A percentile compares a stretch with the other conserved stretches of the same genome.
phyloP scores from a whole-genome alignment of 2,329 filamentous ascomycete species.

The Tolypocladium capitatum region DNA sequence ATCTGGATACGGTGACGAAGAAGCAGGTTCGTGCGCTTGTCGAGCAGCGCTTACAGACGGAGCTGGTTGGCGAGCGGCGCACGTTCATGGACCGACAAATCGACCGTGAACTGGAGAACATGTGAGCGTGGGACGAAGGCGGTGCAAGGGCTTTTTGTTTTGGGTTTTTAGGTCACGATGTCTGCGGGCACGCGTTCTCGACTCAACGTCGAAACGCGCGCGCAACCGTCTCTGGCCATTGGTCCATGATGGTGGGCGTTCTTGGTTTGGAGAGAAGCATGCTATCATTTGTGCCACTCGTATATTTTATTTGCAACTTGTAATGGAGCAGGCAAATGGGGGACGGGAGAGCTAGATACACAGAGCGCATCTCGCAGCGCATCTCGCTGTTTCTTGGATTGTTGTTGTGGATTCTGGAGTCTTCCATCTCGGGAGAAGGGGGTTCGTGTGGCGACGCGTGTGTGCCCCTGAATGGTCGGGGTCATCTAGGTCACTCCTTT shows the following conservation, averaged over 20 bases:
- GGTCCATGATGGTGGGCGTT: not conserved
- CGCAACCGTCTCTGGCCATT: not conserved
- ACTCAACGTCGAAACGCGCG: not conserved
- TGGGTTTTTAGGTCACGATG: not conserved
- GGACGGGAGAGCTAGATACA: not conserved
- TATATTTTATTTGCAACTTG: not conserved
- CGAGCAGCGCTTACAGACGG: constrained; percentile 84
- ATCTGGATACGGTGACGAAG: constrained; percentile 95
- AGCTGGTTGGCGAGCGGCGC: constrained; percentile 72
- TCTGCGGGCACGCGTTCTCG: not conserved
- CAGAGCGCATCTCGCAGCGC: not conserved
- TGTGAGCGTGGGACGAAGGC: constrained; percentile 40
- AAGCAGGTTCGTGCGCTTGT: constrained; percentile 88
- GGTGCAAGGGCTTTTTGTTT: not conserved
- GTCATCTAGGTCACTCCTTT: not conserved
- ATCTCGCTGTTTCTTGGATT: not conserved
- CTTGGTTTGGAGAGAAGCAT: not conserved
- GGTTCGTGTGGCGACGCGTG: not conserved
- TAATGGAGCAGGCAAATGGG: not conserved
- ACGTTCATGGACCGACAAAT: constrained; percentile 88
- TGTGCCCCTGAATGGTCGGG: not conserved
- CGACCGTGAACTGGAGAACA: constrained; percentile 83
- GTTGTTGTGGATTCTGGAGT: not conserved
- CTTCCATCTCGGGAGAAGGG: not conserved
- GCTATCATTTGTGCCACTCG: not conserved